These are phyloP conservation scores for Cetradonia linearis DNA, from an alignment of 495 filamentous ascomycete species.

Conservation along the genomic window DNA sequence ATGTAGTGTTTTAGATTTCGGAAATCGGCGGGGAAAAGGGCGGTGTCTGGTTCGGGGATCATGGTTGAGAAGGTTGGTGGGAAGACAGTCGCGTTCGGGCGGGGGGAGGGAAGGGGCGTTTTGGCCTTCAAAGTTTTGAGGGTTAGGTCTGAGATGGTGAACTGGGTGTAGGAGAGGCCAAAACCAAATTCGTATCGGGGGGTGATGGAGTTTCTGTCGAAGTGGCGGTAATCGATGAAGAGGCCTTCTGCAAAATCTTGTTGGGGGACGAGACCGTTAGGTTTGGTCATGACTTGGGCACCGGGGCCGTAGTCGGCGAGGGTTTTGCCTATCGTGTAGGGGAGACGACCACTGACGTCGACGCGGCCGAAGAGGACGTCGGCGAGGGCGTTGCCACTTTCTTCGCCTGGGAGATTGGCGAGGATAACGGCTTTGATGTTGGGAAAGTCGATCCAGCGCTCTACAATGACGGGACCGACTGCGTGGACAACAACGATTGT, in stretches of 20 bases:
- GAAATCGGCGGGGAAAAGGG: constrained; percentile 58
- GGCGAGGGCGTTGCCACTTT: constrained; percentile 74
- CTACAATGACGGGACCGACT: constrained; percentile 77
- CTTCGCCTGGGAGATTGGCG: constrained; percentile 82
- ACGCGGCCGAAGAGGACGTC: constrained; percentile 78
- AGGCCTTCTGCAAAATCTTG: constrained; percentile 77
- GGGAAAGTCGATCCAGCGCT: constrained; percentile 72
- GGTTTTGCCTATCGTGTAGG: constrained; percentile 80
- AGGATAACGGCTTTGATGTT: constrained; percentile 73
- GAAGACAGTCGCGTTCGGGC: constrained; percentile 43
- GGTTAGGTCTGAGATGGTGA: constrained; percentile 52
- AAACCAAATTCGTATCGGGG: constrained; percentile 73
- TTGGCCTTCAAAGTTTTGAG: constrained; percentile 47
- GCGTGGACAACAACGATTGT: constrained; percentile 85
- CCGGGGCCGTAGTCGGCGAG: constrained; percentile 75
- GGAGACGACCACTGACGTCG: constrained; percentile 78
- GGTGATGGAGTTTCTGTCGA: constrained; percentile 59
- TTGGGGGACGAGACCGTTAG: constrained; percentile 67
- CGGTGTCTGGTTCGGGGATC: constrained; percentile 47
- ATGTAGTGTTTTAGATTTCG: constrained; percentile 66
- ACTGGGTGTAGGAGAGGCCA: constrained; percentile 72
- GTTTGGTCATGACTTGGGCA: constrained; percentile 62
- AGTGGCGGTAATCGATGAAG: constrained; percentile 84
- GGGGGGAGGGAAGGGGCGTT: constrained; percentile 48
- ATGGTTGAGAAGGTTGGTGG: constrained; percentile 51